Conservation (phyloP, 148 eudicot genomes). For the Pharnaceum exiguum region DNA sequence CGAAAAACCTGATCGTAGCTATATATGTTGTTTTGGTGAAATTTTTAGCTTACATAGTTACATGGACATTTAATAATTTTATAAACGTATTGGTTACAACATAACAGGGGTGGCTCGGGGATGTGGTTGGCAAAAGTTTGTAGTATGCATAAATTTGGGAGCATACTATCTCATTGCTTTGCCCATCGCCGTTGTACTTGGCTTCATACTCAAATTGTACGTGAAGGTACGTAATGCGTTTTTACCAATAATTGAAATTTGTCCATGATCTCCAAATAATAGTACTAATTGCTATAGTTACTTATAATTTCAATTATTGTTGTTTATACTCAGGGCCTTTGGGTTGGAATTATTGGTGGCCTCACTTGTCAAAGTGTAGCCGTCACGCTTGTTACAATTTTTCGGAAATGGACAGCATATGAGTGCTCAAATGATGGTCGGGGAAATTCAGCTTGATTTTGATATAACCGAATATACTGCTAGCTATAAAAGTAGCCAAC, state of each 20-base stretch:
- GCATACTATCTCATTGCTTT: conserved; percentile 64
- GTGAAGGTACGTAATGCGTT: conserved; percentile 48
- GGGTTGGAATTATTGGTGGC: conserved; percentile 25
- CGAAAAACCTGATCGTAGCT: too few species aligned
- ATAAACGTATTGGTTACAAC: too few species aligned
- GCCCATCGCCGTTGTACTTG: conserved; percentile 62
- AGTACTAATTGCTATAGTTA: neutral
- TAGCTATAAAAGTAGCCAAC: too few species aligned
- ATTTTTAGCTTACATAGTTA: too few species aligned
- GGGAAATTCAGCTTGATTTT: too few species aligned
- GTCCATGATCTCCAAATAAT: neutral
- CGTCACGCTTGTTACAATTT: too few species aligned
- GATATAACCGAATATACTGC: too few species aligned
- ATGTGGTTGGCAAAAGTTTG: conserved; percentile 86
- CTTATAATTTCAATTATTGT: too few species aligned
- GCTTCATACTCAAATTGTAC: conserved; percentile 47
- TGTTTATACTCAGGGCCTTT: conserved; percentile 31
- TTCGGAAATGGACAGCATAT: too few species aligned
- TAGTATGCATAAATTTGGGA: conserved; percentile 52
- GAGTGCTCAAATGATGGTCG: too few species aligned
- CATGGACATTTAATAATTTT: too few species aligned
- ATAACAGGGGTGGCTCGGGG: conserved; percentile 78
- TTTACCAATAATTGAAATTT: neutral
- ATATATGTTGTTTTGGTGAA: too few species aligned
- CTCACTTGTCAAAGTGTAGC: conserved; percentile 1